These are phyloP conservation scores for Parasitella parasitica DNA, from an alignment of 371 early-diverging fungal species.

Conservation along the genomic window DNA sequence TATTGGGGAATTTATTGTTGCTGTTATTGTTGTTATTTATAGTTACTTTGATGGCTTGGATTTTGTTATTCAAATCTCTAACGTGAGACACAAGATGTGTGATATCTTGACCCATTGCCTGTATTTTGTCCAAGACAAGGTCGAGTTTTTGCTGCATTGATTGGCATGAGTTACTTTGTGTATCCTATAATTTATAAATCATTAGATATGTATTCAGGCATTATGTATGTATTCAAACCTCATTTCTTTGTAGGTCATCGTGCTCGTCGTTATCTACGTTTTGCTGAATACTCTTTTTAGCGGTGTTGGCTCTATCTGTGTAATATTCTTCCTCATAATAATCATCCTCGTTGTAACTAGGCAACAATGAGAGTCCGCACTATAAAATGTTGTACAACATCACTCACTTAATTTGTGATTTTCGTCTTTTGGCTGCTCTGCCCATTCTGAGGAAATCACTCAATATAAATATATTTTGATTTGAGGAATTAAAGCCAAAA, in stretches of 20 bases:
- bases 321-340: background rate
- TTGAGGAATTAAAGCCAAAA: background rate
- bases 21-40: too few relatives aligned
- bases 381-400: background rate
- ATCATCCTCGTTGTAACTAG: background rate
- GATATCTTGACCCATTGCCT: background rate
- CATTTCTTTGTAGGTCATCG: background rate
- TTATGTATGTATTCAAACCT: background rate
- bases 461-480: background rate
- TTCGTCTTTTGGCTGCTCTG: background rate
- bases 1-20: background rate
- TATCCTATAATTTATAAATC: background rate
- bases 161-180: background rate
- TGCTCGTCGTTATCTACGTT: background rate
- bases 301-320: too few relatives aligned
- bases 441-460: background rate
- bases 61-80: background rate
- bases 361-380: background rate
- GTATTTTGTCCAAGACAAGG: background rate
- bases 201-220: background rate
- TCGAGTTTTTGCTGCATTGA: background rate
- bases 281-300: too few relatives aligned
- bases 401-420: background rate
- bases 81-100: background rate
- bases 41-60: background rate